phyloP scores from a whole-genome alignment of 31 red algal species.

The Bonnemaisonia californica region DNA sequence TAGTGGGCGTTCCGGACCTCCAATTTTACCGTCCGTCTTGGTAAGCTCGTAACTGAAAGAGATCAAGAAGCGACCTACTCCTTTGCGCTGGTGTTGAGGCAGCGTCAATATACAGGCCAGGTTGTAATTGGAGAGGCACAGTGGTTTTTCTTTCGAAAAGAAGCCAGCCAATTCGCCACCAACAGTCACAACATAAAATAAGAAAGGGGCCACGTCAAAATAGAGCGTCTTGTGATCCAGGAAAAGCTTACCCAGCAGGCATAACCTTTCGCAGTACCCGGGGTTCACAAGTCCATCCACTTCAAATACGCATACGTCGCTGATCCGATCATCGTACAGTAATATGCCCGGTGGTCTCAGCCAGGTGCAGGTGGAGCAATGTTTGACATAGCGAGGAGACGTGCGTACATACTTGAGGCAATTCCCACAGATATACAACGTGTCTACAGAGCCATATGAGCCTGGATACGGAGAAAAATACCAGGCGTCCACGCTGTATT shows the following conservation, averaged over 20 bases:
- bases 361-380: conserved; percentile 47
- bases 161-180: conserved; percentile 62
- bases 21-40: conserved; percentile 66
- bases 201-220: conserved; percentile 79
- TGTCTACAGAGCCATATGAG: conserved; percentile 11
- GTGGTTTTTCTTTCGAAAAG: conserved; percentile 82
- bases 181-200: conserved; percentile 80
- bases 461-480: conserved; percentile 74
- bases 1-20: conserved; percentile 71
- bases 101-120: conserved; percentile 86
- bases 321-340: conserved; percentile 45
- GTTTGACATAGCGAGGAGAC: conserved; percentile 17
- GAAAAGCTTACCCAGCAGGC: conserved; percentile 80
- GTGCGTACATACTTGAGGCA: conserved; percentile 65
- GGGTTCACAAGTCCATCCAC: conserved; percentile 48
- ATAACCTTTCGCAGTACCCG: conserved; percentile 63
- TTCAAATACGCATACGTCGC: conserved; percentile 56
- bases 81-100: conserved; percentile 84
- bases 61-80: conserved; percentile 75
- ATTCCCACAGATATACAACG: conserved; percentile 55
- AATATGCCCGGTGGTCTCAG: conserved; percentile 53
- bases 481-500: conserved; percentile 67
- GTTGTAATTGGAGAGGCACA: conserved; percentile 55
- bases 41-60: conserved; percentile 82
- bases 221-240: conserved; percentile 84